A percentile compares a stretch with the other conserved stretches of the same genome.
phyloP scores from a whole-genome alignment of 2,329 filamentous ascomycete genomes.

The Xylaria sp. region DNA sequence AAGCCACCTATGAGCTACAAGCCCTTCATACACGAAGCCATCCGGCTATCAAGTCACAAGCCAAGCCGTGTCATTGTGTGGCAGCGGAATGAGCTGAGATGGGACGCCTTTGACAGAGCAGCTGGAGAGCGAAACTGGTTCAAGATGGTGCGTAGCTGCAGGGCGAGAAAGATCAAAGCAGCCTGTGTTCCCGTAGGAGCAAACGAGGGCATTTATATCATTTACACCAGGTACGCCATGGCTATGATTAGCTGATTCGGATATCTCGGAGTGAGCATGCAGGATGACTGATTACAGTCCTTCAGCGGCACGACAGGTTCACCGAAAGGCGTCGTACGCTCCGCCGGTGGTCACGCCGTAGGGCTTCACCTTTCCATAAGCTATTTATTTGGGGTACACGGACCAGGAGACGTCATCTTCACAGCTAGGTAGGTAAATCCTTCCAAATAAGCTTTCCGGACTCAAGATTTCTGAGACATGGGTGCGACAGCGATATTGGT shows the following conservation, averaged over 20 bases:
- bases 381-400: slow-evolving; percentile 64
- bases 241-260: background rate
- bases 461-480: slow-evolving; percentile 29
- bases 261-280: background rate
- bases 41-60: slow-evolving; percentile 74
- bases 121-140: slow-evolving; percentile 83
- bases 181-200: slow-evolving; percentile 81
- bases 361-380: slow-evolving; percentile 83
- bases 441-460: background rate
- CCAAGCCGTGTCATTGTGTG: slow-evolving; percentile 80
- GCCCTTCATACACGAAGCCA: slow-evolving; percentile 78
- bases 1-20: slow-evolving; percentile 84
- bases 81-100: slow-evolving; percentile 81
- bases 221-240: slow-evolving; percentile 65
- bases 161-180: slow-evolving; percentile 72
- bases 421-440: slow-evolving; percentile 49
- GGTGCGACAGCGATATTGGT: slow-evolving; percentile 73
- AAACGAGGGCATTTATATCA: slow-evolving; percentile 83
- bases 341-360: slow-evolving; percentile 88
- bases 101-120: slow-evolving; percentile 75
- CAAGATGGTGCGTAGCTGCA: slow-evolving; percentile 75
- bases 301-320: slow-evolving; percentile 73
- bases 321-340: slow-evolving; percentile 77
- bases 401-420: slow-evolving; percentile 77
- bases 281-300: slow-evolving; percentile 11